These are phyloP conservation scores for Camelina laxa DNA, from an alignment of 345 rosid genomes.

Conservation along the genomic window DNA sequence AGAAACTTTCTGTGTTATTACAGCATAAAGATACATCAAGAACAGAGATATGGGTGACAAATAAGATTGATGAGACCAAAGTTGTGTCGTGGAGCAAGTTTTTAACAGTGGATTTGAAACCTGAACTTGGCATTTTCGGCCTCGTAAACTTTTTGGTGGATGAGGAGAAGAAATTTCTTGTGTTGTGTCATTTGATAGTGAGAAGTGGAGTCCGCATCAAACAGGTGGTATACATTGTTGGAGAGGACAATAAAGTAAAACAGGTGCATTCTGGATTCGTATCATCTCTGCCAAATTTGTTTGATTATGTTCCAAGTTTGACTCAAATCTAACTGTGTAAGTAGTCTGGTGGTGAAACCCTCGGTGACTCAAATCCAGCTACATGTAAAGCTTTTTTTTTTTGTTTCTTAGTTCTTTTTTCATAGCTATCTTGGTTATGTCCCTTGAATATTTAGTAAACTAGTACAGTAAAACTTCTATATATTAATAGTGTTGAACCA, in stretches of 20 bases:
- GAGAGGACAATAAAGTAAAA: neutral
- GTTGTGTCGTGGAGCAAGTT: neutral
- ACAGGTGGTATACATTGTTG: neutral
- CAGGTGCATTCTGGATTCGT: neutral
- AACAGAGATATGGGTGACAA: conserved; percentile 6
- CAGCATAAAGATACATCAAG: neutral
- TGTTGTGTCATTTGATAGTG: neutral
- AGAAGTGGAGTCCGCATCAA: neutral
- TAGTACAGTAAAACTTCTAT: too few species aligned
- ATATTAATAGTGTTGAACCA: too few species aligned
- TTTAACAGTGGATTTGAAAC: neutral
- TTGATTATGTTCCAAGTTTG: neutral
- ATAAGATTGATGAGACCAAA: conserved; percentile 10
- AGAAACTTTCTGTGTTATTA: neutral
- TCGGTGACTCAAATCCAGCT: too few species aligned
- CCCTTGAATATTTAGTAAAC: too few species aligned
- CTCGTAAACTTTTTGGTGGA: neutral
- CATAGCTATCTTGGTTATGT: too few species aligned
- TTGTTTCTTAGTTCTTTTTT: too few species aligned
- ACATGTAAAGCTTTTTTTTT: too few species aligned
- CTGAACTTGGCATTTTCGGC: neutral
- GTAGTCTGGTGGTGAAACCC: too few species aligned
- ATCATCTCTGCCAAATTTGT: neutral
- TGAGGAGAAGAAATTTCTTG: neutral
- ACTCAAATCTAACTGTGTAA: too few species aligned